Conservation (phyloP, 176 grass and related monocot species). For the Saccharum spontaneum region DNA sequence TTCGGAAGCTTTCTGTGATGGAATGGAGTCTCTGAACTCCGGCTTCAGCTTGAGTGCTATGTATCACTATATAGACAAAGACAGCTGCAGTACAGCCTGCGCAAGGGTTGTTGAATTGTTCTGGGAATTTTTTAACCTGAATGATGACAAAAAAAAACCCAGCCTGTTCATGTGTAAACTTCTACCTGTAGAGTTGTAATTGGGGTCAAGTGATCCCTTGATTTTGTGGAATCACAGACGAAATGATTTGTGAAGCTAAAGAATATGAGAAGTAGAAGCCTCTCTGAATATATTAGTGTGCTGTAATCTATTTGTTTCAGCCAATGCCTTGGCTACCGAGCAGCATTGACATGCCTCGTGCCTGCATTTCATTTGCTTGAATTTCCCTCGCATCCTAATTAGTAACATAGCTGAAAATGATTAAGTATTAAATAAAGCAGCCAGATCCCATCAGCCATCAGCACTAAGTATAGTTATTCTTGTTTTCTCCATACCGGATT, state of each 20-base stretch:
- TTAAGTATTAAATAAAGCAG: too few relatives aligned
- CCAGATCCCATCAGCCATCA: neutral
- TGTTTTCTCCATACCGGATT: conserved; percentile 9
- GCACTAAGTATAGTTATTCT: neutral
- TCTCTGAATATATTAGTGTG: neutral
- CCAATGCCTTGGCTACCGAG: neutral
- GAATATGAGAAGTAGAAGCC: too few relatives aligned
- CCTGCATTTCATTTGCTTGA: neutral
- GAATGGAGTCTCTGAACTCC: conserved; percentile 3
- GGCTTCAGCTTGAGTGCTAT: neutral
- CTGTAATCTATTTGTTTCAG: neutral
- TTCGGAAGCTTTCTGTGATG: neutral
- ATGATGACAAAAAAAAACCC: neutral
- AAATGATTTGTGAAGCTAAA: neutral
- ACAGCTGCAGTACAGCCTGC: neutral
- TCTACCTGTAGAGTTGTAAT: neutral
- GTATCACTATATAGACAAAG: too few relatives aligned
- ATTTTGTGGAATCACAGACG: neutral
- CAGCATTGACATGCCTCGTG: neutral
- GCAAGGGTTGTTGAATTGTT: neutral
- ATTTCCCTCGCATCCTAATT: neutral
- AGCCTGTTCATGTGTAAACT: neutral
- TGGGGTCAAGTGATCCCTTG: neutral
- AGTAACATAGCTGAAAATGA: too few relatives aligned
- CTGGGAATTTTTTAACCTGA: neutral